Evolutionary conservation across 1,139 yeast genomes (phyloP).

Genomic region (Entelexis paramagnoliae): DNA sequence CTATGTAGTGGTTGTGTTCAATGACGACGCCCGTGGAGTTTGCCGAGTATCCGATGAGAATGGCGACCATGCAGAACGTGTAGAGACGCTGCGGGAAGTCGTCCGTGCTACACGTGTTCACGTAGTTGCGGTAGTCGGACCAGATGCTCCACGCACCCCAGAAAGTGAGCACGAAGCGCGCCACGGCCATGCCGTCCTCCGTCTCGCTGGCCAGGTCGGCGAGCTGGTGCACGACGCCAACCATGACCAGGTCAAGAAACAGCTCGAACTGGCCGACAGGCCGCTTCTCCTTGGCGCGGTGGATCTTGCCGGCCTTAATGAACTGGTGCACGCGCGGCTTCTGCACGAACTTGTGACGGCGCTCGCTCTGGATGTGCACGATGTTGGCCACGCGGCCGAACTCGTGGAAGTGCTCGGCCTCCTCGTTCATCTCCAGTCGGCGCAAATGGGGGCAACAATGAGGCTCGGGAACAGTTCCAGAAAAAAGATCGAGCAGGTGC

Average conservation of each 20-base stretch:
- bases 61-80: slow-evolving; percentile 9
- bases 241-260: slow-evolving; percentile 12
- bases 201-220: slow-evolving; percentile 11
- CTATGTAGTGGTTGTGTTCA: background rate
- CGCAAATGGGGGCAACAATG: background rate
- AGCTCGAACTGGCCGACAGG: slow-evolving; percentile 14
- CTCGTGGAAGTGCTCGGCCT: slow-evolving; percentile 6
- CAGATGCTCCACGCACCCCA: slow-evolving; percentile 15
- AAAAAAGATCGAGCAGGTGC: background rate
- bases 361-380: slow-evolving; percentile 6
- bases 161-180: slow-evolving; percentile 11
- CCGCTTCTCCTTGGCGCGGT: background rate
- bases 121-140: slow-evolving; percentile 11
- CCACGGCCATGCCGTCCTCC: slow-evolving; percentile 5
- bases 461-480: background rate
- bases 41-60: slow-evolving; percentile 10
- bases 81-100: slow-evolving; percentile 12
- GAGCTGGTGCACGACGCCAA: slow-evolving; percentile 12
- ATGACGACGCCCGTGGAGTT: slow-evolving; percentile 10
- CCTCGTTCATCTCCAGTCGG: background rate
- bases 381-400: slow-evolving; percentile 10
- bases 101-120: slow-evolving; percentile 8
- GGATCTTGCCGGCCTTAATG: slow-evolving; percentile 4
- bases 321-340: slow-evolving; percentile 9
- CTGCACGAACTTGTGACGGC: slow-evolving; percentile 1